These are phyloP conservation scores for Spergularia bocconei DNA, from an alignment of 148 eudicot genomes.

Conservation along the genomic window DNA sequence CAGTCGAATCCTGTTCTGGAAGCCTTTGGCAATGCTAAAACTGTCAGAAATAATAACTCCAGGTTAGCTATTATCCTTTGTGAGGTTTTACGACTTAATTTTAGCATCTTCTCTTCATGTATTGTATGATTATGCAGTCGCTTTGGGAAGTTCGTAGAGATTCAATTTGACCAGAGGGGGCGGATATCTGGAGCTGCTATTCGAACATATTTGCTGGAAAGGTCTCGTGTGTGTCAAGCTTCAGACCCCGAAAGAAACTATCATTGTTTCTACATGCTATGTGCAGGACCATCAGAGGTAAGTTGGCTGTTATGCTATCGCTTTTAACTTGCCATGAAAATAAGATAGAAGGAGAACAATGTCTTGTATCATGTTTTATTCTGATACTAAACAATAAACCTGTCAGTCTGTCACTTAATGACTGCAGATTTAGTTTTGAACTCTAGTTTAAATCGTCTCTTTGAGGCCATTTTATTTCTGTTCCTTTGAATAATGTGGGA, in stretches of 20 bases:
- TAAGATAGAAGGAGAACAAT: not conserved
- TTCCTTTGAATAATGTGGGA: no score
- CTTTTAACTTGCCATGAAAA: not conserved
- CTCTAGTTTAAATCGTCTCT: not conserved
- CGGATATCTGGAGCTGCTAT: constrained; percentile 98
- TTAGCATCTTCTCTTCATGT: constrained; percentile 18
- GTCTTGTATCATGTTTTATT: not conserved
- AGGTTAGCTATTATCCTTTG: constrained; percentile 43
- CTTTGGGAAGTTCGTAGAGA: constrained; percentile 97
- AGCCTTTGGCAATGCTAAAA: constrained; percentile 99
- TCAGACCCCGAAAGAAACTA: constrained; percentile 99
- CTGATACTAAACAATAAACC: not conserved
- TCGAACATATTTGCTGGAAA: constrained; percentile 88
- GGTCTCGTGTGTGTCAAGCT: constrained; percentile 98
- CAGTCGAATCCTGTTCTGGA: constrained; percentile 99
- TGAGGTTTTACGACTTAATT: constrained; percentile 1
- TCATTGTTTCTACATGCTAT: constrained; percentile 99
- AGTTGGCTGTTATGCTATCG: constrained; percentile 8
- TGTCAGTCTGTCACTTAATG: not conserved
- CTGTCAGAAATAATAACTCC: constrained; percentile 98
- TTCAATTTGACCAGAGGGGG: constrained; percentile 85
- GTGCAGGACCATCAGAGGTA: constrained; percentile 95
- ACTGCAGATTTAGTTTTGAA: not conserved
- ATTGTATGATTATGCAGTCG: constrained; percentile 57
- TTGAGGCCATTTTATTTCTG: not conserved